A percentile compares a stretch with the other conserved stretches of the same genome.
Conservation (phyloP, 495 filamentous ascomycete genomes). For the Annulohypoxylon maeteangense region DNA sequence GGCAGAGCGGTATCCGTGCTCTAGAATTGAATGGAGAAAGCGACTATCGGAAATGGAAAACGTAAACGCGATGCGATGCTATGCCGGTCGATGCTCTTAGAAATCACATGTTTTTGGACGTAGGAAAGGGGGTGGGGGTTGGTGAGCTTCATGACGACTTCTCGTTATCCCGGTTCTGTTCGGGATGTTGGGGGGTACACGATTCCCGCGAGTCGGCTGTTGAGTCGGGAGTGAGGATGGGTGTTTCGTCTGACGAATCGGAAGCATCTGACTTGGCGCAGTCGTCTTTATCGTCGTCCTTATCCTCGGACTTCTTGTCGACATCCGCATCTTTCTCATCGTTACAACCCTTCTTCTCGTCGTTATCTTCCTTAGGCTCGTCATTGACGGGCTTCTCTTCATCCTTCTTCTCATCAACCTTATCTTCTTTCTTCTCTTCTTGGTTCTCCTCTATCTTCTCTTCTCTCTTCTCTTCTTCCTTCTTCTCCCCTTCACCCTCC, state of each 20-base stretch:
- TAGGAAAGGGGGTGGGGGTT: neutral
- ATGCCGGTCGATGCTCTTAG: slow-evolving; percentile 14
- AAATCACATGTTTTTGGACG: slow-evolving; percentile 1
- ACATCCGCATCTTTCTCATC: slow-evolving; percentile 20
- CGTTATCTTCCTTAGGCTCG: slow-evolving; percentile 7
- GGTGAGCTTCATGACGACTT: slow-evolving; percentile 5
- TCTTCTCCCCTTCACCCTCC: slow-evolving; percentile 41
- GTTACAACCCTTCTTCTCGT: slow-evolving; percentile 15
- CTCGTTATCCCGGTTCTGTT: neutral
- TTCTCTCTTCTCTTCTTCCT: slow-evolving; percentile 31
- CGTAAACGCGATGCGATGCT: slow-evolving; percentile 11
- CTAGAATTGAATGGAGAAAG: neutral
- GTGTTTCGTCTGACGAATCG: slow-evolving; percentile 37
- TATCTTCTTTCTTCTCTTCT: slow-evolving; percentile 20
- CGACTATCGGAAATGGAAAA: neutral
- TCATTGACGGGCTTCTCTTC: slow-evolving; percentile 20
- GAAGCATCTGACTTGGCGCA: slow-evolving; percentile 43
- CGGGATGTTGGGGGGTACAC: slow-evolving; percentile 39
- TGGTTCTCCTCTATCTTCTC: slow-evolving; percentile 26
- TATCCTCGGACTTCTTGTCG: slow-evolving; percentile 16
- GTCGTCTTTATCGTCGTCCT: slow-evolving; percentile 30
- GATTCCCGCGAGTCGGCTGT: slow-evolving; percentile 1
- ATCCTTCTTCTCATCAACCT: neutral
- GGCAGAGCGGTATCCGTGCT: slow-evolving; percentile 19
- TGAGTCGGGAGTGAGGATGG: slow-evolving; percentile 43